These are phyloP conservation scores for Aspergillus arachidicola DNA, from an alignment of 2,329 filamentous ascomycete species.

Conservation along the genomic window DNA sequence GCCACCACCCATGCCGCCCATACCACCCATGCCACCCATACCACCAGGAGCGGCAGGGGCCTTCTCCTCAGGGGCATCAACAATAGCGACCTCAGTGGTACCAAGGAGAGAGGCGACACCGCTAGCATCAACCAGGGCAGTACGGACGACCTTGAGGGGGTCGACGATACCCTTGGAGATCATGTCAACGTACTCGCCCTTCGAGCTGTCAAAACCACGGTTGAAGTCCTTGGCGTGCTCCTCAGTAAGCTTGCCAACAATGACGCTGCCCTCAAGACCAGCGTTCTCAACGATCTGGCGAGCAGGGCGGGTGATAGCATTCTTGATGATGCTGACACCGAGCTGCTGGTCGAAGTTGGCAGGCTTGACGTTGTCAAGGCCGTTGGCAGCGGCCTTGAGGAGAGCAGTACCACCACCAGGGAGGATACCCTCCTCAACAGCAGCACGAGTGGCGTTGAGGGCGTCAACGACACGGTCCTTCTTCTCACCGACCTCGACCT, in stretches of 20 bases:
- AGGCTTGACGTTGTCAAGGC: slow-evolving; percentile 78
- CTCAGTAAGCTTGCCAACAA: slow-evolving; percentile 97
- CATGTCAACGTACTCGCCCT: slow-evolving; percentile 99
- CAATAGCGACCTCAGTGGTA: slow-evolving; percentile 97
- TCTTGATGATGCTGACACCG: slow-evolving; percentile 96
- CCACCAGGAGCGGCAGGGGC: slow-evolving; percentile 58
- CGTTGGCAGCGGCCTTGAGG: slow-evolving; percentile 93
- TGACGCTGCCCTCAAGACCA: slow-evolving; percentile 89
- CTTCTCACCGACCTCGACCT: slow-evolving; percentile 99
- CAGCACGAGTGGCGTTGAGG: slow-evolving; percentile 94
- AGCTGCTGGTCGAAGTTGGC: slow-evolving; percentile 99
- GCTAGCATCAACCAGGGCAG: slow-evolving; percentile 88
- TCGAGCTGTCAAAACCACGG: slow-evolving; percentile 95
- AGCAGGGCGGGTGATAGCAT: slow-evolving; percentile 92
- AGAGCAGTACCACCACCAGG: slow-evolving; percentile 97
- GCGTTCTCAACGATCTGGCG: slow-evolving; percentile 98
- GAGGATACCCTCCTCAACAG: slow-evolving; percentile 98
- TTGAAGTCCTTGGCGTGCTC: slow-evolving; percentile 93
- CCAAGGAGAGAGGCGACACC: slow-evolving; percentile 96
- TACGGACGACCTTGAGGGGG: slow-evolving; percentile 98
- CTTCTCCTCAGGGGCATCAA: slow-evolving; percentile 95
- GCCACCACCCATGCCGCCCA: slow-evolving; percentile 61
- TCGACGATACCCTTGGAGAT: slow-evolving; percentile 95
- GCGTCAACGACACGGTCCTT: slow-evolving; percentile 99
- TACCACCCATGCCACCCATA: slow-evolving; percentile 60